Conservation (phyloP, 306 rosid genomes). For the Lathyrus aphaca region DNA sequence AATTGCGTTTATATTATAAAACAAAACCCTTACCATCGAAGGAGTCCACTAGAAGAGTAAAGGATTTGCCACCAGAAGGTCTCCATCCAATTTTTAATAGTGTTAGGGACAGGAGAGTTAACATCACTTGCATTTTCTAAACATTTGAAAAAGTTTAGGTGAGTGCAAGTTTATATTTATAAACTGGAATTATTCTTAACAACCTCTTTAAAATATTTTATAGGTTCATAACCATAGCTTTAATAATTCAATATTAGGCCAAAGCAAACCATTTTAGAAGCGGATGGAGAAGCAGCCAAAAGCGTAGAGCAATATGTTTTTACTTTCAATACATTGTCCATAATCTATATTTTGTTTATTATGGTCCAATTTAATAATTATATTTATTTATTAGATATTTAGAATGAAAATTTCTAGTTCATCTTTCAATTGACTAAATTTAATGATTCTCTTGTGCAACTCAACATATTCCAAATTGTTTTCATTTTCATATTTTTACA, state of each 20-base stretch:
- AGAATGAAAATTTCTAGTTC: slow-evolving; percentile 1
- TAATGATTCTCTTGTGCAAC: not conserved
- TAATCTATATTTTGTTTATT: too few species aligned
- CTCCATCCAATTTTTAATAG: slow-evolving; percentile 85
- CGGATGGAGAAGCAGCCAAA: slow-evolving; percentile 89
- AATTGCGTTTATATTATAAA: slow-evolving; percentile 79
- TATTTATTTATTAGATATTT: slow-evolving; percentile 11
- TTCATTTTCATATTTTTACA: slow-evolving; percentile 31
- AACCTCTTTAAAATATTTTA: slow-evolving; percentile 22
- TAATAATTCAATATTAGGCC: slow-evolving; percentile 56
- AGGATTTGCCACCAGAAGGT: slow-evolving; percentile 78
- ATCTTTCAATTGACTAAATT: slow-evolving; percentile 15
- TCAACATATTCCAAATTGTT: not conserved
- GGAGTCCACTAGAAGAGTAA: slow-evolving; percentile 87
- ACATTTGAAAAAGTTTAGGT: slow-evolving; percentile 89
- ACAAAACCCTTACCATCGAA: slow-evolving; percentile 84
- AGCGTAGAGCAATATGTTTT: slow-evolving; percentile 56
- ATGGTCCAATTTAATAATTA: slow-evolving; percentile 6
- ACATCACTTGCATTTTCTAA: slow-evolving; percentile 96
- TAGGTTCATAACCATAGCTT: slow-evolving; percentile 26
- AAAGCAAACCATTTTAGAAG: slow-evolving; percentile 88
- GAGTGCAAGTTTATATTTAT: slow-evolving; percentile 32
- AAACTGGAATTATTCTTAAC: not conserved
- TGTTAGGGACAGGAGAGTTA: slow-evolving; percentile 76
- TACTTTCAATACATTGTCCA: too few species aligned